Percentiles rank a stretch among this genome's conserved stretches.
These are phyloP conservation scores for Phytopythium sindhum DNA, from an alignment of 352 stramenopile genomes.

Conservation along the genomic window DNA sequence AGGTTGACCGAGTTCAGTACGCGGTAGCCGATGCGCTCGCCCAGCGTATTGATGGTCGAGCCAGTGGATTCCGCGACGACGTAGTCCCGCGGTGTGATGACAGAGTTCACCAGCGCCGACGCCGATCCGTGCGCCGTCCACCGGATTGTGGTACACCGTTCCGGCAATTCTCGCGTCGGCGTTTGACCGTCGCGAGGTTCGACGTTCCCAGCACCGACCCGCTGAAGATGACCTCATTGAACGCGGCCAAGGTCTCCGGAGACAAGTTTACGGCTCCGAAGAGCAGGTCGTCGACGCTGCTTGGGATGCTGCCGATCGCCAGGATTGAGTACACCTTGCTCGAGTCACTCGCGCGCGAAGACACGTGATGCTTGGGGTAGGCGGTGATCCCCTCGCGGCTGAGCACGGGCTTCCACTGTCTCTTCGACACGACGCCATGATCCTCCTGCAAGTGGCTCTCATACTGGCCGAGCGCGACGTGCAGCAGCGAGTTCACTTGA, in stretches of 20 bases:
- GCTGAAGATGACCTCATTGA: background rate
- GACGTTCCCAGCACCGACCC: background rate
- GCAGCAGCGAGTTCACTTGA: conserved; percentile 16
- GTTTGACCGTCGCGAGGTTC: background rate
- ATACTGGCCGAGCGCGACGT: conserved; percentile 18
- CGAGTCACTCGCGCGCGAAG: background rate
- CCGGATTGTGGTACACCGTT: background rate
- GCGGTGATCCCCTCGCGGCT: background rate
- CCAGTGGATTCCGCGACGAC: conserved; percentile 47
- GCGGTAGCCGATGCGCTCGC: conserved; percentile 10
- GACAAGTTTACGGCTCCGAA: background rate
- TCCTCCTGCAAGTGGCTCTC: conserved; percentile 16
- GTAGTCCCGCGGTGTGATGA: conserved; percentile 27
- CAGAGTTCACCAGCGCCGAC: background rate
- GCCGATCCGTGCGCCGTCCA: background rate
- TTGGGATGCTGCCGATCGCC: background rate
- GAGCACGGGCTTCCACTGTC: background rate
- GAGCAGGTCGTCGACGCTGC: conserved; percentile 2
- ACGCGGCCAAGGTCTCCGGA: background rate
- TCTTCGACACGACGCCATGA: conserved; percentile 11
- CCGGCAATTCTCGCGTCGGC: background rate
- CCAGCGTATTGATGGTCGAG: conserved; percentile 6
- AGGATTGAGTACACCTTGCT: conserved; percentile 3
- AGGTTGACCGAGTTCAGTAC: conserved; percentile 9
- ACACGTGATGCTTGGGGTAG: background rate